phyloP scores from a whole-genome alignment of 225 moss, liverwort and hornwort species.

The Sphagnum tenellum region DNA sequence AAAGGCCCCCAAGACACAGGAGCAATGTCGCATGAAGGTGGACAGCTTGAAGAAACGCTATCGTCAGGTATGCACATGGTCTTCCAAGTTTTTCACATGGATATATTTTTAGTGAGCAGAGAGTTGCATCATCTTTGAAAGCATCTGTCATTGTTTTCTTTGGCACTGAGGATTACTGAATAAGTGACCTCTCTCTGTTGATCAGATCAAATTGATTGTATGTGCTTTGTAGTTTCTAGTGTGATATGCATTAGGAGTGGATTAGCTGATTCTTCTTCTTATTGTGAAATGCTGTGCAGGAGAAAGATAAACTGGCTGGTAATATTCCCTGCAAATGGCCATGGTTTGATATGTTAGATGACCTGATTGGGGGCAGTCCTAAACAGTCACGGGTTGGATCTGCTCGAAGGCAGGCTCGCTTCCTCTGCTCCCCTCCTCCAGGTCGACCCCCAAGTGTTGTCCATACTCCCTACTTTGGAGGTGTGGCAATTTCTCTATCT shows the following conservation, averaged over 20 bases:
- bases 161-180: no score
- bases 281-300: slow-evolving; percentile 15
- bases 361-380: slow-evolving; percentile 56
- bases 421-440: slow-evolving; percentile 41
- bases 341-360: slow-evolving; percentile 55
- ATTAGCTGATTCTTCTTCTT: no score
- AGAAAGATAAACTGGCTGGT: slow-evolving; percentile 53
- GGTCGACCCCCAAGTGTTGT: neutral
- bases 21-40: slow-evolving; percentile 68
- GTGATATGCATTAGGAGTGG: no score
- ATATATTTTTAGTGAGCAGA: no score
- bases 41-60: slow-evolving; percentile 64
- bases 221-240: no score
- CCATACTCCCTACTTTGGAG: slow-evolving; percentile 13
- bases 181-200: no score
- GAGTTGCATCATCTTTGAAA: no score
- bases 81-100: no score
- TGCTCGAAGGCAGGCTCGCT: slow-evolving; percentile 42
- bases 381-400: slow-evolving; percentile 58
- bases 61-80: slow-evolving; percentile 31
- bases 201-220: no score
- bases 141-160: no score
- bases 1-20: slow-evolving; percentile 54
- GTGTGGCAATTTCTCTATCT: slow-evolving; percentile 9
- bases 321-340: slow-evolving; percentile 64